Percentiles rank a stretch among this genome's conserved stretches.
Evolutionary conservation across 768 basidiomycete species (phyloP).

Genomic region (Pisolithus sp.): DNA sequence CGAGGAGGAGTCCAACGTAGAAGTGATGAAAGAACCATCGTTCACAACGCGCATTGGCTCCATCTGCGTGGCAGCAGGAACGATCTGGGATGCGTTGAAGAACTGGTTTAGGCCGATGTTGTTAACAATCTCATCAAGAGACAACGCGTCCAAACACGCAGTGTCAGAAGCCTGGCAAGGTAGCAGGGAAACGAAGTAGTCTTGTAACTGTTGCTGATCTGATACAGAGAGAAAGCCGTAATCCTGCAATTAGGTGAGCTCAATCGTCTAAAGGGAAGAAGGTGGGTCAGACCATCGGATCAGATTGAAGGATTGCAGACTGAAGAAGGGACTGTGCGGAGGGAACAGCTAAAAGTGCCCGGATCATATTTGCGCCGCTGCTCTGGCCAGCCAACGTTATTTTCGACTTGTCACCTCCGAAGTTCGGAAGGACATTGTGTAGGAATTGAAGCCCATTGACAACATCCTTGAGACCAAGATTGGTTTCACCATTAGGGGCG

Average conservation of each 20-base stretch:
- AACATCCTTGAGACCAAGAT: conserved; percentile 65
- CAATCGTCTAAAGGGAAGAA: neutral
- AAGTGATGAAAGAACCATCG: conserved; percentile 65
- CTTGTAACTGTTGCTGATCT: conserved; percentile 51
- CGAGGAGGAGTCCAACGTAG: conserved; percentile 54
- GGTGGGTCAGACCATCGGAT: conserved; percentile 61
- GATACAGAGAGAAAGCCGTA: conserved; percentile 59
- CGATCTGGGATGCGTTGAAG: conserved; percentile 36
- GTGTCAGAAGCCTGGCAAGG: conserved; percentile 40
- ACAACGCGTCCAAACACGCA: conserved; percentile 46
- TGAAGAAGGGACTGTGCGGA: conserved; percentile 67
- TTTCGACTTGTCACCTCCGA: conserved; percentile 59
- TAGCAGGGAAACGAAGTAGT: conserved; percentile 42
- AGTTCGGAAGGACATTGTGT: conserved; percentile 47
- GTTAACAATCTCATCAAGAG: conserved; percentile 44
- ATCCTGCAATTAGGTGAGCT: conserved; percentile 38
- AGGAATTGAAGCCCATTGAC: conserved; percentile 62
- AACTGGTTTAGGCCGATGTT: conserved; percentile 43
- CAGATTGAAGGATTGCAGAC: conserved; percentile 78
- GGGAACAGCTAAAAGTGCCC: conserved; percentile 68
- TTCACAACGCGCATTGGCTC: conserved; percentile 60
- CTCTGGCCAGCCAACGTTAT: conserved; percentile 82
- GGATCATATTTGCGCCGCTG: conserved; percentile 70
- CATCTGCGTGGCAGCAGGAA: conserved; percentile 40
- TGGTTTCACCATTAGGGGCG: conserved; percentile 62